These are phyloP conservation scores for Pseudogymnoascus sp. DNA, from an alignment of 2,329 filamentous ascomycete species.

Conservation along the genomic window DNA sequence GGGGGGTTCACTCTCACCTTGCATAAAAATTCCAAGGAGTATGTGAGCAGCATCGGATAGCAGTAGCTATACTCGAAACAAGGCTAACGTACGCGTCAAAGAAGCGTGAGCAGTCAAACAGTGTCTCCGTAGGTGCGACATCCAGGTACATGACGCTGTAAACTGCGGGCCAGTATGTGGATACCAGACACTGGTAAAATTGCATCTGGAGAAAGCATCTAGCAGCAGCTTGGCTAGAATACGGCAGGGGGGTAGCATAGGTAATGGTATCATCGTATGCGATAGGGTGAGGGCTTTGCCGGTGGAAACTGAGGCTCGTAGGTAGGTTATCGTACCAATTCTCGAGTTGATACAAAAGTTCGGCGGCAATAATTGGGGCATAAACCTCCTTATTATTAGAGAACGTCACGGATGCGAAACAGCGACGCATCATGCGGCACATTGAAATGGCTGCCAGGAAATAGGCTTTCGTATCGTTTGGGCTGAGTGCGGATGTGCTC, in stretches of 20 bases:
- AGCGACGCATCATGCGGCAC: constrained; percentile 29
- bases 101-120: constrained; percentile 11
- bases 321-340: constrained; percentile 27
- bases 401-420: constrained; percentile 22
- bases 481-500: not conserved
- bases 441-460: constrained; percentile 31
- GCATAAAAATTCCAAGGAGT: not conserved
- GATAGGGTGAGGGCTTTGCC: not conserved
- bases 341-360: constrained; percentile 30
- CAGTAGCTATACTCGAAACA: not conserved
- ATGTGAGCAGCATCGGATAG: not conserved
- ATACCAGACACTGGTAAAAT: constrained; percentile 25
- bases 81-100: constrained; percentile 13
- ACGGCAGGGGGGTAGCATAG: not conserved
- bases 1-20: not conserved
- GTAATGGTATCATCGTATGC: not conserved
- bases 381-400: constrained; percentile 19
- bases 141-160: constrained; percentile 15
- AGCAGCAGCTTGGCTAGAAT: constrained; percentile 8
- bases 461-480: constrained; percentile 18
- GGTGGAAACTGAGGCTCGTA: not conserved
- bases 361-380: constrained; percentile 26
- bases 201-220: constrained; percentile 21
- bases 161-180: constrained; percentile 28
- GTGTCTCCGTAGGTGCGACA: not conserved